phyloP scores from a whole-genome alignment of 1,139 yeast genomes.

The Yamadazyma blattariae region DNA sequence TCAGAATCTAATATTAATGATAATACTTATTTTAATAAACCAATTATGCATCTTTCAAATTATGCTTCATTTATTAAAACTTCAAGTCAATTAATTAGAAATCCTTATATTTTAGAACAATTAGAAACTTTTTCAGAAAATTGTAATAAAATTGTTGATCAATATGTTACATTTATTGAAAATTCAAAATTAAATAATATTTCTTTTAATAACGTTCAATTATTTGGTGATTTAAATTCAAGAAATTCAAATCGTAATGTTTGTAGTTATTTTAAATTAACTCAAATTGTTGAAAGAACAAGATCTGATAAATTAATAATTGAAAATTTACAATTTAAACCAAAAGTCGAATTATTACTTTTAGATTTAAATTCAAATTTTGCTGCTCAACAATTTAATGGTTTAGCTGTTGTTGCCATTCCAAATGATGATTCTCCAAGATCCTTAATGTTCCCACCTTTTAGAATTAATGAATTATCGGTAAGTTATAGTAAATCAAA shows the following conservation, averaged over 20 bases:
- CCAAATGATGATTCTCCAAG: slow-evolving; percentile 18
- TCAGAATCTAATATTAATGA: slow-evolving; percentile 13
- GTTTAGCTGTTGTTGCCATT: slow-evolving; percentile 37
- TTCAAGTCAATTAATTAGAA: slow-evolving; percentile 24
- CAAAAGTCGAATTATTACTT: slow-evolving; percentile 28
- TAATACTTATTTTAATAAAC: slow-evolving; percentile 23
- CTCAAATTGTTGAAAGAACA: slow-evolving; percentile 37
- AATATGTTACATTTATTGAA: slow-evolving; percentile 15
- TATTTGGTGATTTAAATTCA: slow-evolving; percentile 19
- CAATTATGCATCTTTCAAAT: slow-evolving; percentile 30
- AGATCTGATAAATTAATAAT: slow-evolving; percentile 20
- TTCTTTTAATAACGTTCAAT: slow-evolving; percentile 32
- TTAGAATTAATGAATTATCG: slow-evolving; percentile 20
- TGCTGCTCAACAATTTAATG: slow-evolving; percentile 23
- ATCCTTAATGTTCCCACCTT: slow-evolving; percentile 43
- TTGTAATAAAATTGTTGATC: slow-evolving; percentile 20
- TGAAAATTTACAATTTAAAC: slow-evolving; percentile 11
- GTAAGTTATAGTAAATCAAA: slow-evolving; percentile 17
- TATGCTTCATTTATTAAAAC: slow-evolving; percentile 30
- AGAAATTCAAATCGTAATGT: slow-evolving; percentile 20
- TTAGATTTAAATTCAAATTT: slow-evolving; percentile 23
- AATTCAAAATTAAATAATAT: slow-evolving; percentile 29
- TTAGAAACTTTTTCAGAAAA: slow-evolving; percentile 18
- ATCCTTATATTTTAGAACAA: slow-evolving; percentile 41
- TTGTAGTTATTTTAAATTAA: slow-evolving; percentile 38